These are phyloP conservation scores for Kuraishia hungarica DNA, from an alignment of 805 yeast genomes.

Conservation along the genomic window DNA sequence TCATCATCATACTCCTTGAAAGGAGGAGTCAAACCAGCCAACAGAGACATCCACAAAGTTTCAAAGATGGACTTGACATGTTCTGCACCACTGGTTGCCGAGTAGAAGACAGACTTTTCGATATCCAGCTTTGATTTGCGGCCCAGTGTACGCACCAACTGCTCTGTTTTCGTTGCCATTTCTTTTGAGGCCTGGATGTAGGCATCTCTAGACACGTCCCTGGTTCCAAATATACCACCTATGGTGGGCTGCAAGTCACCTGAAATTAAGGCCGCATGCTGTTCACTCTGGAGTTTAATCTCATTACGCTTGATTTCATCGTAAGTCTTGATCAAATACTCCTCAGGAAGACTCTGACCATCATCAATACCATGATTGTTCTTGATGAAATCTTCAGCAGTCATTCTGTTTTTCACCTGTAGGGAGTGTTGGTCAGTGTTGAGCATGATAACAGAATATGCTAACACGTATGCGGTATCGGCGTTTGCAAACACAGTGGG, in stretches of 20 bases:
- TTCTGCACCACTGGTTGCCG: slow-evolving; percentile 71
- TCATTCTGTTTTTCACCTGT: slow-evolving; percentile 82
- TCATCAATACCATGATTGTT: slow-evolving; percentile 93
- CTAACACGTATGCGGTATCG: slow-evolving; percentile 86
- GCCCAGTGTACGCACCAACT: slow-evolving; percentile 62
- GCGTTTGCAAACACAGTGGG: slow-evolving; percentile 86
- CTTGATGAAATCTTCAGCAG: slow-evolving; percentile 73
- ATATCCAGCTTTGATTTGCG: slow-evolving; percentile 32
- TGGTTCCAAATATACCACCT: slow-evolving; percentile 49
- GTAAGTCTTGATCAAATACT: slow-evolving; percentile 59
- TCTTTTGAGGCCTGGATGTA: slow-evolving; percentile 90
- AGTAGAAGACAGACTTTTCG: slow-evolving; percentile 49
- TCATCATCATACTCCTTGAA: slow-evolving; percentile 81
- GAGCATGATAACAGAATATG: slow-evolving; percentile 86
- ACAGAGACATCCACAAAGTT: slow-evolving; percentile 91
- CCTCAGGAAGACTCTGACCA: slow-evolving; percentile 74
- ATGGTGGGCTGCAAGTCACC: slow-evolving; percentile 38
- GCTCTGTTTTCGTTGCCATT: slow-evolving; percentile 83
- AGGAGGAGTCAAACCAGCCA: slow-evolving; percentile 92
- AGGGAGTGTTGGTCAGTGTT: slow-evolving; percentile 92
- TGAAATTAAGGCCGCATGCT: slow-evolving; percentile 79
- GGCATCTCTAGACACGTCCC: slow-evolving; percentile 69
- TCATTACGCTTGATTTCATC: slow-evolving; percentile 77
- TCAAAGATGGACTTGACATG: slow-evolving; percentile 93
- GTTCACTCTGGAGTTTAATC: slow-evolving; percentile 87